Conservation (phyloP, 2,329 filamentous ascomycete genomes). For the Graphium sp. region DNA sequence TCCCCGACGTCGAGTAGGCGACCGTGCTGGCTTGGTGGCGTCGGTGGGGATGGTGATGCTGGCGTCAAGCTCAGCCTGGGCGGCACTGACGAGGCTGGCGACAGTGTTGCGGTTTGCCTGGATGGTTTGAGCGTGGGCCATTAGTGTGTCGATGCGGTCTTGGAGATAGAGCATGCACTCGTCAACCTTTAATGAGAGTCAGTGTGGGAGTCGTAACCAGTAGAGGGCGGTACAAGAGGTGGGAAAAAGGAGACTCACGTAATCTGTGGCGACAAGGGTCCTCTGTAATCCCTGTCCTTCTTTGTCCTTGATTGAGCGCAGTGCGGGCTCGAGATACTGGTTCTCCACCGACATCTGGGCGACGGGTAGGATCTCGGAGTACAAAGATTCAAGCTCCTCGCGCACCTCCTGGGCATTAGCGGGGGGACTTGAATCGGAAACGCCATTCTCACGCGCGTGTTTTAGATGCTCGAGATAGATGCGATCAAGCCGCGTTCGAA, state of each 20-base stretch:
- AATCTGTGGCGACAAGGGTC: slow-evolving; percentile 28
- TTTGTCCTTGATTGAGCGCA: slow-evolving; percentile 23
- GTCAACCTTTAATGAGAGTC: slow-evolving; percentile 23
- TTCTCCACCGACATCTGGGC: slow-evolving; percentile 56
- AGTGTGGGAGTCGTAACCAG: slow-evolving; percentile 9
- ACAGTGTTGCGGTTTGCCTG: slow-evolving; percentile 26
- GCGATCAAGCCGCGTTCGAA: slow-evolving; percentile 37
- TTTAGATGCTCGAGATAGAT: slow-evolving; percentile 31
- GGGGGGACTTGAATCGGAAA: slow-evolving; percentile 10
- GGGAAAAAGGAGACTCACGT: slow-evolving; percentile 20
- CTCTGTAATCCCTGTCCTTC: slow-evolving; percentile 24
- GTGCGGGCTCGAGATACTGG: slow-evolving; percentile 46
- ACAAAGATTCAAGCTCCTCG: slow-evolving; percentile 51
- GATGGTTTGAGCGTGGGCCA: slow-evolving; percentile 22
- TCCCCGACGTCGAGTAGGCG: slow-evolving; percentile 7
- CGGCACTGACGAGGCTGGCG: slow-evolving; percentile 19
- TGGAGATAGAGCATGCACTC: slow-evolving; percentile 34
- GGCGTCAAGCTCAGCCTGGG: slow-evolving; percentile 23
- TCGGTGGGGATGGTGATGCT: slow-evolving; percentile 6
- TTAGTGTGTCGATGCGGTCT: slow-evolving; percentile 24
- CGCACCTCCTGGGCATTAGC: slow-evolving; percentile 34
- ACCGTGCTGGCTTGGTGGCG: slow-evolving; percentile 8
- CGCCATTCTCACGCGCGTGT: slow-evolving; percentile 11
- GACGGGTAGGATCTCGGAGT: slow-evolving; percentile 51
- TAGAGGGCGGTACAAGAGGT: accelerated